Evolutionary conservation across 2,329 filamentous ascomycete genomes (phyloP).

Genomic region (Alternaria solani): DNA sequence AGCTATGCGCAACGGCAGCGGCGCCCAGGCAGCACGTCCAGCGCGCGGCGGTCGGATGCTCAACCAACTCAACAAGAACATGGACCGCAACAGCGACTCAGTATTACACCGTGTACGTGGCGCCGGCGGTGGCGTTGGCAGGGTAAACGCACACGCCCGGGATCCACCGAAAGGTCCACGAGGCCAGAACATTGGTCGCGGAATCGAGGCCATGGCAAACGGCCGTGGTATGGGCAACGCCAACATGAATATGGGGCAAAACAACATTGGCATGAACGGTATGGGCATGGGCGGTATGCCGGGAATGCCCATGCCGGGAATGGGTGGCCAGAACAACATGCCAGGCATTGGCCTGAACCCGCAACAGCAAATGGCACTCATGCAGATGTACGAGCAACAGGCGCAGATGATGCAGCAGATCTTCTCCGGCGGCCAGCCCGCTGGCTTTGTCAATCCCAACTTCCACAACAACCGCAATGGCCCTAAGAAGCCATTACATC

Average conservation of each 20-base stretch:
- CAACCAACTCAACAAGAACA: constrained; percentile 81
- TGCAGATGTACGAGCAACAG: constrained; percentile 84
- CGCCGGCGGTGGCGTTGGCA: constrained; percentile 75
- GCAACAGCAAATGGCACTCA: constrained; percentile 76
- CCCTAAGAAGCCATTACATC: constrained; percentile 71
- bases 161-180: constrained; percentile 76
- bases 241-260: constrained; percentile 42
- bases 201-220: constrained; percentile 48
- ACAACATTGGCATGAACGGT: constrained; percentile 51
- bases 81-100: constrained; percentile 80
- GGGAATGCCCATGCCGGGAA: constrained; percentile 40
- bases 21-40: constrained; percentile 36
- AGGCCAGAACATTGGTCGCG: constrained; percentile 52
- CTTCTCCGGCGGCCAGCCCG: constrained; percentile 52
- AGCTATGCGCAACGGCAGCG: constrained; percentile 82
- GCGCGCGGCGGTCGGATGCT: constrained; percentile 76
- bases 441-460: constrained; percentile 62
- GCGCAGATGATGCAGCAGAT: constrained; percentile 63
- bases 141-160: constrained; percentile 80
- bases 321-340: constrained; percentile 55
- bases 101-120: constrained; percentile 80
- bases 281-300: constrained; percentile 44
- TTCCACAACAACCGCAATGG: constrained; percentile 54
- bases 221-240: constrained; percentile 50
- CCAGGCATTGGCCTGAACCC: constrained; percentile 64